phyloP scores from a whole-genome alignment of 305 asterid species.

The Petunia hybrid region DNA sequence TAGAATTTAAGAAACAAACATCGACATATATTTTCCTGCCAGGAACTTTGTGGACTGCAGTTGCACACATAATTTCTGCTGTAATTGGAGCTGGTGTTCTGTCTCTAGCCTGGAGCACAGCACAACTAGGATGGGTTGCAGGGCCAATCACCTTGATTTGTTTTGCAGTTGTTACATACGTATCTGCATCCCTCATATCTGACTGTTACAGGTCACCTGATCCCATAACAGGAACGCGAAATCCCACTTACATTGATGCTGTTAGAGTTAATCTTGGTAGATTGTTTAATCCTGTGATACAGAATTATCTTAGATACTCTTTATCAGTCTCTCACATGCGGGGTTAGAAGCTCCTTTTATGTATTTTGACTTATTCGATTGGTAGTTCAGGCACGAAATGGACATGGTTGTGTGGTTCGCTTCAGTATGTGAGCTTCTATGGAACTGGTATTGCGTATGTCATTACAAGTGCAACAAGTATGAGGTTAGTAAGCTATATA shows the following conservation, averaged over 20 bases:
- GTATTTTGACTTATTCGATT: constrained; percentile 3
- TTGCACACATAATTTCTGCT: constrained; percentile 65
- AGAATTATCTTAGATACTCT: constrained; percentile 5
- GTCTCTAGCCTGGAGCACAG: constrained; percentile 66
- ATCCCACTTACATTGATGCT: constrained; percentile 53
- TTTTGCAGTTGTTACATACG: constrained; percentile 53
- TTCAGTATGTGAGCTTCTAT: constrained; percentile 56
- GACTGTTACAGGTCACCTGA: constrained; percentile 60
- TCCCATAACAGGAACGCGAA: constrained; percentile 48
- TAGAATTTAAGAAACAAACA: constrained; percentile 16
- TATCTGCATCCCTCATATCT: constrained; percentile 51
- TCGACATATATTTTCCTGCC: constrained; percentile 5
- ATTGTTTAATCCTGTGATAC: neutral
- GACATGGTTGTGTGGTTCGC: constrained; percentile 62
- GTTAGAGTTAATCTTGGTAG: constrained; percentile 56
- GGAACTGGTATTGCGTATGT: constrained; percentile 65
- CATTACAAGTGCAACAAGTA: constrained; percentile 61
- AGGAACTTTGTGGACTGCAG: constrained; percentile 65
- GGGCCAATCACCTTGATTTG: constrained; percentile 55
- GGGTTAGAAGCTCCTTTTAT: neutral
- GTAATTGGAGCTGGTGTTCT: constrained; percentile 72
- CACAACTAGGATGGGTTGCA: constrained; percentile 67
- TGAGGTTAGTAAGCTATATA: constrained; percentile 48
- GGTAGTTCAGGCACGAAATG: constrained; percentile 53
- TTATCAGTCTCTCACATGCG: neutral